A percentile compares a stretch with the other conserved stretches of the same genome.
These are phyloP conservation scores for Jimgerdemannia flammicorona DNA, from an alignment of 192 early-diverging fungal species.

Conservation along the genomic window DNA sequence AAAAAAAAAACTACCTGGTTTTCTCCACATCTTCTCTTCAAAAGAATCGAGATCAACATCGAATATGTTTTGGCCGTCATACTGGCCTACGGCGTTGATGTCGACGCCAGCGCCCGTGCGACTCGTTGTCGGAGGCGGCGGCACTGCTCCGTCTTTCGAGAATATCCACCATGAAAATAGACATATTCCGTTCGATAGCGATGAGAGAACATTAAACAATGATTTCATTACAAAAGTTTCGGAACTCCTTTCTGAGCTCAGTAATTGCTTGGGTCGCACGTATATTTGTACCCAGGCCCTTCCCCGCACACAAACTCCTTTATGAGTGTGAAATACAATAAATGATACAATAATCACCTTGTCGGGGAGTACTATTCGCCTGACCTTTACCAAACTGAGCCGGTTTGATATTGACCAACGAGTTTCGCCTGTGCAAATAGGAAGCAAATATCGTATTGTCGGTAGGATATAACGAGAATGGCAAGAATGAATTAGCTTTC, in stretches of 20 bases:
- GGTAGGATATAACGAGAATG: too few relatives aligned
- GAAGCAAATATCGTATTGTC: too few relatives aligned
- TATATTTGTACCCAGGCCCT: neutral
- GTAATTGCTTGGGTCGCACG: too few relatives aligned
- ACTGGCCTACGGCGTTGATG: constrained; percentile 69
- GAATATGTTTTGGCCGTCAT: constrained; percentile 79
- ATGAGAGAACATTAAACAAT: too few relatives aligned
- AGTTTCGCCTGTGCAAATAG: neutral
- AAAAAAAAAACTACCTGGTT: constrained; percentile 49
- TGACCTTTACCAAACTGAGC: constrained; percentile 21
- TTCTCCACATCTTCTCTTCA: constrained; percentile 98
- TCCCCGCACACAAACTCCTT: constrained; percentile 6
- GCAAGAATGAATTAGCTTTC: too few relatives aligned
- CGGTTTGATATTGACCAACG: constrained; percentile 21
- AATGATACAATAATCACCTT: neutral
- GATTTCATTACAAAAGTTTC: too few relatives aligned
- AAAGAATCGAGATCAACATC: constrained; percentile 89
- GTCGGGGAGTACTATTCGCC: constrained; percentile 4
- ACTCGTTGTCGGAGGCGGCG: neutral
- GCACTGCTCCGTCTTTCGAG: constrained; percentile 6
- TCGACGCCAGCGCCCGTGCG: constrained; percentile 35
- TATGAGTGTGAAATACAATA: neutral
- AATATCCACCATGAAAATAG: too few relatives aligned
- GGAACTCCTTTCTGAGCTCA: too few relatives aligned
- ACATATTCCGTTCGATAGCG: too few relatives aligned